These are phyloP conservation scores for Aspergillus candidus DNA, from an alignment of 2,329 filamentous ascomycete species.

Conservation along the genomic window DNA sequence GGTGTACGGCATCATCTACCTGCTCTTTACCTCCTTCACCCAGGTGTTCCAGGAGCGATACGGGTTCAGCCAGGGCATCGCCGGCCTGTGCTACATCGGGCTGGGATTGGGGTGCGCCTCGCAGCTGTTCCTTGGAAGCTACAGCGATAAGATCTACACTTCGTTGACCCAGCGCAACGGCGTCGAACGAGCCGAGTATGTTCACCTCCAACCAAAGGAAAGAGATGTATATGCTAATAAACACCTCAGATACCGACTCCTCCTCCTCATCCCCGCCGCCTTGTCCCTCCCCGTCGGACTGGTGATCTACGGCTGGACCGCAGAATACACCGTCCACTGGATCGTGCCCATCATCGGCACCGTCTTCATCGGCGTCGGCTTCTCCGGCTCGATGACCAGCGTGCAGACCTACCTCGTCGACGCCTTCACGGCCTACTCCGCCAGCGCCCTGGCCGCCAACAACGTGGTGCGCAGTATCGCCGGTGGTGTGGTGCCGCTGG, in stretches of 20 bases:
- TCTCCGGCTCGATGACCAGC: slow-evolving; percentile 51
- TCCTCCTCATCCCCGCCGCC: slow-evolving; percentile 51
- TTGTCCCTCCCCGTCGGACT: slow-evolving; percentile 51
- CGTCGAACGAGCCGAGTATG: slow-evolving; percentile 11
- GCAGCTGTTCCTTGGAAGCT: slow-evolving; percentile 32
- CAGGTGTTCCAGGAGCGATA: slow-evolving; percentile 46
- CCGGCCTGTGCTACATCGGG: slow-evolving; percentile 47
- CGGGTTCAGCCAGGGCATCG: slow-evolving; percentile 41
- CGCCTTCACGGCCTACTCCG: slow-evolving; percentile 42
- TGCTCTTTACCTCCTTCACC: slow-evolving; percentile 51
- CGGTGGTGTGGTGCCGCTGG: slow-evolving; percentile 55
- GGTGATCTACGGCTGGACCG: slow-evolving; percentile 56
- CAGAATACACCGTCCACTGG: slow-evolving; percentile 50
- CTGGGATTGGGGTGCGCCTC: slow-evolving; percentile 39
- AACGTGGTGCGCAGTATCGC: slow-evolving; percentile 50
- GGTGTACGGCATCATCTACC: slow-evolving; percentile 52
- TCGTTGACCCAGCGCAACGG: slow-evolving; percentile 32
- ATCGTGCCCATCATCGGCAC: slow-evolving; percentile 57
- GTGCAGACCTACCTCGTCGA: slow-evolving; percentile 61
- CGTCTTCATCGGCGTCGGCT: slow-evolving; percentile 49
- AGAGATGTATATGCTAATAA: slow-evolving; percentile 4
- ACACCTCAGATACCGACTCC: slow-evolving; percentile 47
- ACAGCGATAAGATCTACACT: slow-evolving; percentile 29
- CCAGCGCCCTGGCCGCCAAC: slow-evolving; percentile 47
- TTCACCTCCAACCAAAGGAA: too few relatives aligned